Percentiles rank a stretch among this genome's conserved stretches.
Evolutionary conservation across 1,284 basidiomycete genomes (phyloP).

Genomic region (Trichosporon coremiiforme): DNA sequence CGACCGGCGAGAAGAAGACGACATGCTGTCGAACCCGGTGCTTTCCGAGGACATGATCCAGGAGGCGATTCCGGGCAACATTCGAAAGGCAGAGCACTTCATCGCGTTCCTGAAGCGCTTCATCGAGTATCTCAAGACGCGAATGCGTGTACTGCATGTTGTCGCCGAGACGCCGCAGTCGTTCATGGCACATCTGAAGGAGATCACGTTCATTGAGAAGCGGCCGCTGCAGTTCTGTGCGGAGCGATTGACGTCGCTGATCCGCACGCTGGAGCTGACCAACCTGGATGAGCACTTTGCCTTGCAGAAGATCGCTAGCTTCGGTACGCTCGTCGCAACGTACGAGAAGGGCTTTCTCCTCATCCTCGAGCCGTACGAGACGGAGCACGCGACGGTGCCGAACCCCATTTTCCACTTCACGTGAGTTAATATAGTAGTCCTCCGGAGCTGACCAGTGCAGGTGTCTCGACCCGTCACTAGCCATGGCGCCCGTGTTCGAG

Average conservation of each 20-base stretch:
- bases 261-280: constrained; percentile 87
- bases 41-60: constrained; percentile 91
- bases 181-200: constrained; percentile 96
- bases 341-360: constrained; percentile 98
- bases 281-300: constrained; percentile 89
- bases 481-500: constrained; percentile 97
- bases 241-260: constrained; percentile 89
- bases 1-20: constrained; percentile 67
- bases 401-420: constrained; percentile 99
- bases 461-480: constrained; percentile 95
- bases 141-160: constrained; percentile 98
- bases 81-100: constrained; percentile 98
- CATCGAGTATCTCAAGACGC: constrained; percentile 98
- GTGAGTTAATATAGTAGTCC: constrained; percentile 59
- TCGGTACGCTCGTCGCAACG: constrained; percentile 95
- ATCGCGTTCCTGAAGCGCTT: constrained; percentile 98
- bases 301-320: constrained; percentile 92
- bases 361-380: constrained; percentile 98
- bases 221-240: constrained; percentile 97
- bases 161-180: constrained; percentile 99
- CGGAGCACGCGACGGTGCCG: constrained; percentile 96
- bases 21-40: constrained; percentile 92
- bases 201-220: constrained; percentile 97
- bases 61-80: constrained; percentile 97
- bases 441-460: constrained; percentile 56